These are phyloP conservation scores for Echria macrotheca DNA, from an alignment of 495 filamentous ascomycete genomes.

Conservation along the genomic window DNA sequence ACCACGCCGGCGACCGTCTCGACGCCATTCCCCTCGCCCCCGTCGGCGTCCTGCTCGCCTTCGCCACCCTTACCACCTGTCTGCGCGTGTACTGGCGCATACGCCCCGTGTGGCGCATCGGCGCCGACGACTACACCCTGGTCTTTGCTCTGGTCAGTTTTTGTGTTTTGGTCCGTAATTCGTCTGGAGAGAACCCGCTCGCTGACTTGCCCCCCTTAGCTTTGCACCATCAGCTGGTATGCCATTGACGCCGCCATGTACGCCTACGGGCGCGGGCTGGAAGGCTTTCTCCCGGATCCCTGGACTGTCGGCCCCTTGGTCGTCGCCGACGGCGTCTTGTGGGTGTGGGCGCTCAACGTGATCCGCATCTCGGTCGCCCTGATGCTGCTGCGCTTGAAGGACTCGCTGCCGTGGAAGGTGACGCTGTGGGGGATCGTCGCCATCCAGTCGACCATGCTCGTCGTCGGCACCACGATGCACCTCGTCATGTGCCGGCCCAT, in stretches of 20 bases:
- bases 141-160: slow-evolving; percentile 6
- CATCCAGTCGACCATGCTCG: slow-evolving; percentile 1
- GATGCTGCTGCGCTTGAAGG: slow-evolving; percentile 4
- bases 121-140: not conserved
- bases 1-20: slow-evolving; percentile 3
- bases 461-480: slow-evolving; percentile 7
- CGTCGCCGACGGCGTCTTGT: slow-evolving; percentile 1
- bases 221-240: slow-evolving; percentile 1
- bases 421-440: not conserved
- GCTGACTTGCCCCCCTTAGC: not conserved
- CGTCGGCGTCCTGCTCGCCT: slow-evolving; percentile 1
- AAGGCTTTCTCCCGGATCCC: not conserved
- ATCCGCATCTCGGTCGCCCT: not conserved
- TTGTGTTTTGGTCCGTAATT: no score
- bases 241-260: slow-evolving; percentile 6
- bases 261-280: not conserved
- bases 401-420: not conserved
- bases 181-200: not conserved
- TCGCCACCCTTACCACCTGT: not conserved
- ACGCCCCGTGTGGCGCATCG: slow-evolving; percentile 3
- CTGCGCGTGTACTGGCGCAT: slow-evolving; percentile 5
- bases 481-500: slow-evolving; percentile 6
- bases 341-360: slow-evolving; percentile 2
- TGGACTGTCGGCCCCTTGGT: slow-evolving; percentile 1
- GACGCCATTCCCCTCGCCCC: not conserved